These are phyloP conservation scores for Colletotrichum cereale DNA, from an alignment of 2,329 filamentous ascomycete genomes.

Conservation along the genomic window DNA sequence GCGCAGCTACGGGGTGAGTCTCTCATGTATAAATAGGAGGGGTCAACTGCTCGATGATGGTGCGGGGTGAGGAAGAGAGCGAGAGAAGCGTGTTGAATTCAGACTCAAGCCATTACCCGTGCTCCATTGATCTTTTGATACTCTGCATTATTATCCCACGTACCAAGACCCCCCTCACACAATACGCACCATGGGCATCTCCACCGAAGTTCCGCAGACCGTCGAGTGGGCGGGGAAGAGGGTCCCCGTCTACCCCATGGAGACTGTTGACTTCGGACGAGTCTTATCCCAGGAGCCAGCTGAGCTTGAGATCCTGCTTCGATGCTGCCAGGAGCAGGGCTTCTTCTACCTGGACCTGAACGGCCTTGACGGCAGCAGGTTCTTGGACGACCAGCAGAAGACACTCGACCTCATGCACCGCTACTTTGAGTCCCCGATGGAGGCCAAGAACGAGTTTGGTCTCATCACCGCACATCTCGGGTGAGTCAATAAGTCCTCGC, in stretches of 20 bases:
- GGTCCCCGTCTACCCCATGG: constrained; percentile 64
- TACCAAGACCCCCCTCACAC: neutral
- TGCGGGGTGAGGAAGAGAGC: too few species aligned
- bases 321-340: constrained; percentile 62
- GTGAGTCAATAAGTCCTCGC: constrained; percentile 45
- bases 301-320: constrained; percentile 64
- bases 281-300: constrained; percentile 66
- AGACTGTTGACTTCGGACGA: constrained; percentile 64
- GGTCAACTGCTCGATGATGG: neutral
- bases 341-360: constrained; percentile 69
- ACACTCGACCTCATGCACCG: constrained; percentile 66
- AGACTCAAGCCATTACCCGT: neutral
- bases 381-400: constrained; percentile 65
- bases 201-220: constrained; percentile 51
- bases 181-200: constrained; percentile 31
- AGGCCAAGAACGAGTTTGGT: constrained; percentile 69
- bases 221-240: constrained; percentile 63
- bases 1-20: neutral
- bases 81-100: neutral
- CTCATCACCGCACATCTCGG: constrained; percentile 66
- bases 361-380: constrained; percentile 64
- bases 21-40: constrained; percentile 31
- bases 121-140: neutral
- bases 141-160: neutral
- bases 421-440: constrained; percentile 65